Conservation (phyloP, 257 asterid species). For the Solanum habrochaites region DNA sequence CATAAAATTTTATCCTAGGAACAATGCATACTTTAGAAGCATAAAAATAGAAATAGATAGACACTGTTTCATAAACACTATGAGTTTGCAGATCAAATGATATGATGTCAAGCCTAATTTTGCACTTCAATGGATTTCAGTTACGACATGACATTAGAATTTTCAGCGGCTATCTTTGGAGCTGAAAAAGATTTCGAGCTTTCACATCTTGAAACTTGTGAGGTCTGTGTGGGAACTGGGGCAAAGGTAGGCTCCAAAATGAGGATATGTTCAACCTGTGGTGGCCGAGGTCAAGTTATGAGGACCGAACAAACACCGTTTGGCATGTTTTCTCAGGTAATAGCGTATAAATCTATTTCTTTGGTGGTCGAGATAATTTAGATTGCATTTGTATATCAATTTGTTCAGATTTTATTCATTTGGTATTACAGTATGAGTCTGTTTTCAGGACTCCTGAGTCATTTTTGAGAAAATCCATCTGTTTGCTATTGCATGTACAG, state of each 20-base stretch:
- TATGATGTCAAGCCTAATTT: not conserved
- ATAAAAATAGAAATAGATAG: not conserved
- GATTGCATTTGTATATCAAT: not conserved
- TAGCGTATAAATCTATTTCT: not conserved
- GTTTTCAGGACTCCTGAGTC: not conserved
- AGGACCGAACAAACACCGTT: constrained; percentile 98
- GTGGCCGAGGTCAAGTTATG: constrained; percentile 99
- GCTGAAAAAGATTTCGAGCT: constrained; percentile 87
- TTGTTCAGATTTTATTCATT: not conserved
- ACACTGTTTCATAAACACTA: not conserved
- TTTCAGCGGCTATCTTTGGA: constrained; percentile 88
- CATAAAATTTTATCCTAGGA: not conserved
- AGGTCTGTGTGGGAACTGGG: constrained; percentile 82
- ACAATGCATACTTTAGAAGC: not conserved
- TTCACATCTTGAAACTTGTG: constrained; percentile 94
- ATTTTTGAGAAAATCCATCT: not conserved
- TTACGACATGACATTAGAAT: constrained; percentile 78
- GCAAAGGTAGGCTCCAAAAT: constrained; percentile 88
- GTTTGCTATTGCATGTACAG: not conserved
- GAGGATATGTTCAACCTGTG: constrained; percentile 96
- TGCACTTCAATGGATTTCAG: constrained; percentile 31
- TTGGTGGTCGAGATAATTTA: not conserved
- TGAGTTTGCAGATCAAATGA: not conserved
- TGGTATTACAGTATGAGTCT: not conserved
- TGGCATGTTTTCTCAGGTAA: constrained; percentile 99